Evolutionary conservation across 2,329 filamentous ascomycete genomes (phyloP).

Genomic region (Diplodia scrobiculata): DNA sequence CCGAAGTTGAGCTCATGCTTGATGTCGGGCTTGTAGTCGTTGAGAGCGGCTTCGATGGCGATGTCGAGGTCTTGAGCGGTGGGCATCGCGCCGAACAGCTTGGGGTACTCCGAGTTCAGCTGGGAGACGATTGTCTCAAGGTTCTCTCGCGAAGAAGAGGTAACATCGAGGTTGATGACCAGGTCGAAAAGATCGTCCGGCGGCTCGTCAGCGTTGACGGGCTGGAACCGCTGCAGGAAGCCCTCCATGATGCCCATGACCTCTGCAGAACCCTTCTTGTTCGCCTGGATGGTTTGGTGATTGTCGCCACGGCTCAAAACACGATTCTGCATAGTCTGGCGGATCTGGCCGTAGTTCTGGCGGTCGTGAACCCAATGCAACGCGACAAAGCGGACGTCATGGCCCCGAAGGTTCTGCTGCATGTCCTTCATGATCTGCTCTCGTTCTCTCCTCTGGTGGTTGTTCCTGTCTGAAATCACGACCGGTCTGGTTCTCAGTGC

Average conservation of each 20-base stretch:
- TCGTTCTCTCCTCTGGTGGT: conserved; percentile 84
- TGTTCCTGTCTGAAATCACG: conserved; percentile 92
- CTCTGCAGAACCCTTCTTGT: conserved; percentile 69
- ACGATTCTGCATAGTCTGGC: conserved; percentile 72
- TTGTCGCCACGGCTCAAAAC: conserved; percentile 89
- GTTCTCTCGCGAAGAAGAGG: conserved; percentile 76
- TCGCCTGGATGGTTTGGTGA: conserved; percentile 93
- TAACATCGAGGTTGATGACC: conserved; percentile 80
- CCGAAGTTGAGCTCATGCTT: conserved; percentile 67
- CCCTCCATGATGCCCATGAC: conserved; percentile 92
- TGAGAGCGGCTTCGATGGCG: conserved; percentile 73
- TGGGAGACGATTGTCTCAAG: conserved; percentile 75
- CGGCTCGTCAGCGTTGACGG: conserved; percentile 63
- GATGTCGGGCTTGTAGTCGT: conserved; percentile 74
- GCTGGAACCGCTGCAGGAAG: conserved; percentile 84
- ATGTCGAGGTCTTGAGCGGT: conserved; percentile 72
- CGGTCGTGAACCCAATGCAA: conserved; percentile 83
- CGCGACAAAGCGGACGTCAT: conserved; percentile 70
- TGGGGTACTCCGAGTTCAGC: conserved; percentile 76
- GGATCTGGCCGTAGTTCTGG: conserved; percentile 68
- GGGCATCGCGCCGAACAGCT: conserved; percentile 71
- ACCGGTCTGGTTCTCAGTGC: conserved; percentile 66
- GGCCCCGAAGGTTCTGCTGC: conserved; percentile 58
- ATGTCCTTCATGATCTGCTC: conserved; percentile 85
- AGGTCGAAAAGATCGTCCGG: conserved; percentile 83